Evolutionary conservation across 371 early-diverging fungal genomes (phyloP), one percentile per base, ranked within the genome.

Genomic region (Circinella minor): DNA sequence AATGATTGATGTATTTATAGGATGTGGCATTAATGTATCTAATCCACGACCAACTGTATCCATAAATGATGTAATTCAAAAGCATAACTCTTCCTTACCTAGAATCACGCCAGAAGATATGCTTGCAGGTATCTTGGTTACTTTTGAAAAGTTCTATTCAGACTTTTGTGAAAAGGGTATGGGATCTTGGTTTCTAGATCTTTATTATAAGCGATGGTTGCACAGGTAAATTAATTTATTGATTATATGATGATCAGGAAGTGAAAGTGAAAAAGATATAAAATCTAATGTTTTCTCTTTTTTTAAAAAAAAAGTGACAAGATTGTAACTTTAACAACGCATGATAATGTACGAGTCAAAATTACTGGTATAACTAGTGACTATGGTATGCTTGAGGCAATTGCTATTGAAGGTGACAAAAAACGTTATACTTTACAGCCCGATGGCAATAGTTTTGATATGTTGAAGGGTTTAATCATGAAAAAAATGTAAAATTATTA

Each of bases 371-470:
- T 98, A 18, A 92, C 92, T 36, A 61, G 77, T 3, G 88, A 89
- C n/a, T 86, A 85, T 66, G 98, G 98, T 10, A 81, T 93, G 72
- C 75, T 97, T 59, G 79, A 86, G 61, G 93, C 94, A 6, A 84
- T 89, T 38, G 88, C 86, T 10, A 71, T 89, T 0, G 83, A 82
- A 65, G 83, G 84, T 0, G 78, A 82, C 8, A 81, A 78, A 3
- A 78, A 86, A 37, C 77, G 82, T 17, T 89, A 87, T 71, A 84
- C 88, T 6, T 83, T 98, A 59, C 94, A 95, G 76, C 98, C 98
- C 3, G 98, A 97, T 73, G 98, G 98, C 11, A 98, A 98, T 75
- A 91, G 93, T 36, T 98, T 98, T 77, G 98, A 98, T 75, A 96
- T 98, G 95, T 83, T 97, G 79, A 89, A 91, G 61, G 95, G 96